Evolutionary conservation across 2,329 filamentous ascomycete species (phyloP).

Genomic region (Elsinoe batatas): DNA sequence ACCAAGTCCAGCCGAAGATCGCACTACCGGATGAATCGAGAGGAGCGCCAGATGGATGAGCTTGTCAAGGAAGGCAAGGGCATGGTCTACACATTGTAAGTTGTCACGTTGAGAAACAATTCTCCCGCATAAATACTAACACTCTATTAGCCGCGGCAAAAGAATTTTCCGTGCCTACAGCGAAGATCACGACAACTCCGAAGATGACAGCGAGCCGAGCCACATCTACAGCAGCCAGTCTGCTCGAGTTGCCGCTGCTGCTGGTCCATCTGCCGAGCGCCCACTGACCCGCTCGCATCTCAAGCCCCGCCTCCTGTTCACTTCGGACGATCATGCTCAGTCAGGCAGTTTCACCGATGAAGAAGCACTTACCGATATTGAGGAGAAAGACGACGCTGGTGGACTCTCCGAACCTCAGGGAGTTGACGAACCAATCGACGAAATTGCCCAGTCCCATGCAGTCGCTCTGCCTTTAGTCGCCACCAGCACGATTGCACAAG

Average conservation of each 20-base stretch:
- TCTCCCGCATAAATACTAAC: constrained; percentile 21
- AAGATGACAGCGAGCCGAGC: constrained; percentile 25
- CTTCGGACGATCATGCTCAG: constrained; percentile 37
- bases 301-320: constrained; percentile 64
- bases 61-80: constrained; percentile 59
- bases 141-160: constrained; percentile 57
- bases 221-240: constrained; percentile 28
- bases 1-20: constrained; percentile 31
- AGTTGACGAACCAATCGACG: constrained; percentile 43
- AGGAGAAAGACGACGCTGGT: constrained; percentile 16
- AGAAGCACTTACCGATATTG: constrained; percentile 46
- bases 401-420: not conserved
- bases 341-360: constrained; percentile 49
- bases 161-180: constrained; percentile 62
- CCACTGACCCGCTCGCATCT: constrained; percentile 58
- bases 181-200: constrained; percentile 29
- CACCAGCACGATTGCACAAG: constrained; percentile 14
- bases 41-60: constrained; percentile 47
- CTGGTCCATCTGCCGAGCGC: constrained; percentile 32
- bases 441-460: constrained; percentile 19
- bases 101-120: constrained; percentile 22
- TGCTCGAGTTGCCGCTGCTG: constrained; percentile 28
- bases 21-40: constrained; percentile 48
- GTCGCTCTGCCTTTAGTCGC: constrained; percentile 8
- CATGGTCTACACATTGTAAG: constrained; percentile 68